phyloP scores from a whole-genome alignment of 768 basidiomycete species.

The Mycena pura region DNA sequence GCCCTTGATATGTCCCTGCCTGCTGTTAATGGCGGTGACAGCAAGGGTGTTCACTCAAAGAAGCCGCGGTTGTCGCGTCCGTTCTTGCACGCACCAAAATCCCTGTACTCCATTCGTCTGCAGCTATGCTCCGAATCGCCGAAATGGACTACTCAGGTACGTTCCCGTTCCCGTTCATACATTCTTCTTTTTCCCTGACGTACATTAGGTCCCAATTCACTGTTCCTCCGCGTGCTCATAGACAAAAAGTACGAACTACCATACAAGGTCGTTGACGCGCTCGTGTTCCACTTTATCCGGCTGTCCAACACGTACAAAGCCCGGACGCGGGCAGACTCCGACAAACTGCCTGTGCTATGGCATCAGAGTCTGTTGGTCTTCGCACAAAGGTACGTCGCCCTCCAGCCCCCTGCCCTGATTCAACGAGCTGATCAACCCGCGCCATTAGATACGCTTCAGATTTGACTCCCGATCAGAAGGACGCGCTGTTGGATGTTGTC shows the following conservation, averaged over 20 bases:
- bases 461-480: conserved; percentile 96
- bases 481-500: conserved; percentile 93
- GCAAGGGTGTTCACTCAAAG: conserved; percentile 87
- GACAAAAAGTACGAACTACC: conserved; percentile 99
- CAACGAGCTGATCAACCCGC: conserved; percentile 2
- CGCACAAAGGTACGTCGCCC: conserved; percentile 73
- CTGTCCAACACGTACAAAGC: conserved; percentile 91
- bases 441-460: conserved; percentile 86
- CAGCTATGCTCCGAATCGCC: conserved; percentile 90
- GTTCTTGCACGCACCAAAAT: conserved; percentile 90
- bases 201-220: conserved; percentile 81
- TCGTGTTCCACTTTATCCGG: conserved; percentile 98
- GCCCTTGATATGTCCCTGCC: neutral
- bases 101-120: conserved; percentile 96
- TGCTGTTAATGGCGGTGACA: conserved; percentile 24
- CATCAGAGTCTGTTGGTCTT: conserved; percentile 96
- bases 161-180: neutral
- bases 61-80: conserved; percentile 93
- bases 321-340: conserved; percentile 68
- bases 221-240: conserved; percentile 94
- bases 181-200: neutral
- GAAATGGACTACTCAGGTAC: conserved; percentile 95
- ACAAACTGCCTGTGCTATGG: conserved; percentile 96
- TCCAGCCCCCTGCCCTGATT: conserved; percentile 11
- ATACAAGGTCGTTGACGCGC: conserved; percentile 95